Percentiles rank a stretch among this genome's conserved stretches.
phyloP scores from a whole-genome alignment of 2,329 filamentous ascomycete genomes.

The Dryadomyces sulphureus region DNA sequence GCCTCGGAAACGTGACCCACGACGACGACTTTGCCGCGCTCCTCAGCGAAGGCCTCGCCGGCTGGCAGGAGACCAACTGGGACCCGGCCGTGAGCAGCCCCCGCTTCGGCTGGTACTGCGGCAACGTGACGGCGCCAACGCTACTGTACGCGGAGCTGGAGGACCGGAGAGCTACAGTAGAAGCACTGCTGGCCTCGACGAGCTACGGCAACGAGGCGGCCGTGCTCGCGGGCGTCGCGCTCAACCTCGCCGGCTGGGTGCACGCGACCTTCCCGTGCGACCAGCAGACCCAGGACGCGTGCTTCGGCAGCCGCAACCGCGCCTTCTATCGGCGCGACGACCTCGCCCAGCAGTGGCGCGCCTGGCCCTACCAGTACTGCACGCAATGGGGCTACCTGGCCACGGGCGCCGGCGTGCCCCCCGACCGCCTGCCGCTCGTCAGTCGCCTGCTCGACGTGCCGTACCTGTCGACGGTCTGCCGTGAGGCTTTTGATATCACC shows the following conservation, averaged over 20 bases:
- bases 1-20: conserved; percentile 26
- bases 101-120: conserved; percentile 32
- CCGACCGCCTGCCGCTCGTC: conserved; percentile 49
- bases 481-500: conserved; percentile 54
- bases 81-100: conserved; percentile 29
- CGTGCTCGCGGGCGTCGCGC: conserved; percentile 24
- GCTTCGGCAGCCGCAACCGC: conserved; percentile 21
- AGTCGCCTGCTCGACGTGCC: conserved; percentile 54
- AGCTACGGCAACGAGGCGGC: conserved; percentile 24
- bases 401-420: conserved; percentile 55
- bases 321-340: conserved; percentile 20
- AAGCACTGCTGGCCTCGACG: conserved; percentile 24
- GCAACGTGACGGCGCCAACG: conserved; percentile 24
- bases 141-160: conserved; percentile 27
- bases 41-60: conserved; percentile 25
- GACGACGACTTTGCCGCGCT: conserved; percentile 33
- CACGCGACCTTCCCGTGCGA: conserved; percentile 16
- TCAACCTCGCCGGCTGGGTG: conserved; percentile 37
- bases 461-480: conserved; percentile 48
- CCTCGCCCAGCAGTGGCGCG: conserved; percentile 25
- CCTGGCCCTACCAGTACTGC: conserved; percentile 40
- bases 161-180: conserved; percentile 19
- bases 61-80: conserved; percentile 37
- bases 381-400: conserved; percentile 64
- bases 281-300: conserved; percentile 19